Evolutionary conservation across 2,329 filamentous ascomycete genomes (phyloP).

Genomic region (Neobulgaria alba): DNA sequence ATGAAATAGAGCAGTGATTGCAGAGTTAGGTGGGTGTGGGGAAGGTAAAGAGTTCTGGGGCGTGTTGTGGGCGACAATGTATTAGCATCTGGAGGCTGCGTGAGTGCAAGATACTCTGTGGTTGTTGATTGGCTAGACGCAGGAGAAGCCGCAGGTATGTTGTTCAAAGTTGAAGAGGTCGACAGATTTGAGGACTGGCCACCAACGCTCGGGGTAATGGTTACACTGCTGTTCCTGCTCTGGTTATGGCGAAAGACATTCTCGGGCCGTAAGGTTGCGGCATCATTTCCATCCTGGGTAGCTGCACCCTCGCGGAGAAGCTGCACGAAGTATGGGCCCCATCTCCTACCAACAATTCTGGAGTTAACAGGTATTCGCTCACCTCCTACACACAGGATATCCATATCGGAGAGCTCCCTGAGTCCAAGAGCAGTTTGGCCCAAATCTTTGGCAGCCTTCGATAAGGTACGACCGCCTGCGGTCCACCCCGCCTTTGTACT

Average conservation of each 20-base stretch:
- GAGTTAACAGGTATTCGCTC: slow-evolving; percentile 93
- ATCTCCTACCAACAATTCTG: slow-evolving; percentile 74
- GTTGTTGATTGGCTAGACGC: not conserved
- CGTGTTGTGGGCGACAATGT: slow-evolving; percentile 39
- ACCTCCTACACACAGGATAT: slow-evolving; percentile 83
- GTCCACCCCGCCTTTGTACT: slow-evolving; percentile 50
- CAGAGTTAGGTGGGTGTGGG: slow-evolving; percentile 82
- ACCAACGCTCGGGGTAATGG: slow-evolving; percentile 64
- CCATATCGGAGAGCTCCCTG: slow-evolving; percentile 92
- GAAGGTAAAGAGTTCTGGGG: slow-evolving; percentile 82
- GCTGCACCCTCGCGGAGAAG: slow-evolving; percentile 67
- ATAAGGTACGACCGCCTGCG: slow-evolving; percentile 68
- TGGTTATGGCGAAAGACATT: slow-evolving; percentile 43
- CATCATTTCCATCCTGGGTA: slow-evolving; percentile 64
- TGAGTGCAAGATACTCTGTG: slow-evolving; percentile 11
- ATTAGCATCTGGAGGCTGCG: slow-evolving; percentile 17
- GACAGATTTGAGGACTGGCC: slow-evolving; percentile 38
- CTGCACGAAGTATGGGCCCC: slow-evolving; percentile 95
- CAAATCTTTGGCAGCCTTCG: slow-evolving; percentile 72
- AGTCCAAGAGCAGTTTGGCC: slow-evolving; percentile 71
- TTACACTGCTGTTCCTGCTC: slow-evolving; percentile 72
- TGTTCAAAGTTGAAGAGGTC: slow-evolving; percentile 38
- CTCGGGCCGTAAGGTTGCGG: slow-evolving; percentile 63
- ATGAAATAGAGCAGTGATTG: slow-evolving; percentile 87
- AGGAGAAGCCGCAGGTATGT: slow-evolving; percentile 13